These are phyloP conservation scores for Nakazawaea wickerhamii DNA, from an alignment of 805 yeast genomes.

Conservation along the genomic window DNA sequence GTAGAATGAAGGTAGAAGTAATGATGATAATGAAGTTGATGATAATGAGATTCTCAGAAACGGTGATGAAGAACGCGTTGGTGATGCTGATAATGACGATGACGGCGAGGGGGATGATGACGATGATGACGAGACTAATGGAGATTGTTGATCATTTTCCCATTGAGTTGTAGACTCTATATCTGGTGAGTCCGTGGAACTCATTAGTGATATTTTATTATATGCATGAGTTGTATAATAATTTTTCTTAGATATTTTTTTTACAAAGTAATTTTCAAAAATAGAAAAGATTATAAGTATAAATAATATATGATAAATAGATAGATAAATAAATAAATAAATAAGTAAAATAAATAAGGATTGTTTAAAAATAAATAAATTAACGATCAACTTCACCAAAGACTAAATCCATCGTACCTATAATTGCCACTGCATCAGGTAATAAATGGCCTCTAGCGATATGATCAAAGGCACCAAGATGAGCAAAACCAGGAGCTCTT, in stretches of 20 bases:
- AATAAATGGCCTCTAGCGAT: slow-evolving; percentile 80
- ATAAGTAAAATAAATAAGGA: not conserved
- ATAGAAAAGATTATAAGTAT: not conserved
- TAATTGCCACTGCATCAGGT: slow-evolving; percentile 90
- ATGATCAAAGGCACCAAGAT: slow-evolving; percentile 83
- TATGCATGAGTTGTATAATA: too few species aligned
- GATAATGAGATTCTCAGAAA: slow-evolving; percentile 22
- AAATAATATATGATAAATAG: slow-evolving; percentile 6
- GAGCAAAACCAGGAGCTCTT: slow-evolving; percentile 93
- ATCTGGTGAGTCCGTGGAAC: not conserved
- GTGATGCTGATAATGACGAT: not conserved
- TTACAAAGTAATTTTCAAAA: slow-evolving; percentile 3
- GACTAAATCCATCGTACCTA: slow-evolving; percentile 93
- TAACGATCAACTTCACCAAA: slow-evolving; percentile 94
- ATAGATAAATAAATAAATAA: slow-evolving; percentile 1
- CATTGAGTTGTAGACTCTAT: not conserved
- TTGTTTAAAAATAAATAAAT: not conserved
- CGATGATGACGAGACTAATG: not conserved
- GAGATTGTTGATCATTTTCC: not conserved
- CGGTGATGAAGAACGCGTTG: slow-evolving; percentile 8
- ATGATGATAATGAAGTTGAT: slow-evolving; percentile 25
- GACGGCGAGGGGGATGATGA: not conserved
- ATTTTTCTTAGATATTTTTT: not conserved
- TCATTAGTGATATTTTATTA: too few species aligned
- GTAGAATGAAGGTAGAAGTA: slow-evolving; percentile 24